Evolutionary conservation across 331 rosid species (phyloP), one percentile per base, ranked within the genome.

Genomic region (Quercus tomentella): DNA sequence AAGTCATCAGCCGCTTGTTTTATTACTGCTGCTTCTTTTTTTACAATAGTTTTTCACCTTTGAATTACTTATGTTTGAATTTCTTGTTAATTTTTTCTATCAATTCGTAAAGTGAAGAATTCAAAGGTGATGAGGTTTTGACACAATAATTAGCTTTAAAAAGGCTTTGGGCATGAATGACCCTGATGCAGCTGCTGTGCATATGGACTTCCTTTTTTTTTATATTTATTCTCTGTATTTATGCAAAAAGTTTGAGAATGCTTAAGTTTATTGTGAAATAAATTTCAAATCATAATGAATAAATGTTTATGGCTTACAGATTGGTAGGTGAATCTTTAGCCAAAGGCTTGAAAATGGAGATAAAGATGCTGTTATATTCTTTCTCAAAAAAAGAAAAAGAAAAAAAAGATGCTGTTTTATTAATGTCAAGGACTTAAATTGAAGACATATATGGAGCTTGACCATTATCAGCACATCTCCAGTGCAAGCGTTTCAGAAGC

Each of bases 401-500:
- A 0, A 4, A 31, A 35, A 33, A 6, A 35, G 41, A 35, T 35
- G 9, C 7, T 18, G 18, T 55, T 57, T n/a, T 30, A 63, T 79
- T 76, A 23, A 76, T 72, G 5, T 55, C 51, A 52, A 75, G 56
- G 69, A 26, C 72, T 21, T 72, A 78, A 31, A 60, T 56, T 63
- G 56, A 71, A 89, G 77, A 77, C 41, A 6, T 6, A 35, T 78
- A 72, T 80, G 87, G 90, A 83, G 89, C 94, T 92, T 96, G 97
- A 91, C 89, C 96, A 88, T 86, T 84, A 74, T 82, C 74, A 80
- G 80, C 77, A 91, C 71, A 66, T 88, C 92, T 88, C 89, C 93
- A 93, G 98, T 92, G 98, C 99, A 96, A 98, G 99, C 97, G 16
- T 96, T 96, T 84, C 98, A 96, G 88, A 96, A 93, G 93, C 85